Evolutionary conservation across 345 rosid species (phyloP).

Genomic region (Bruguiera sexangula): DNA sequence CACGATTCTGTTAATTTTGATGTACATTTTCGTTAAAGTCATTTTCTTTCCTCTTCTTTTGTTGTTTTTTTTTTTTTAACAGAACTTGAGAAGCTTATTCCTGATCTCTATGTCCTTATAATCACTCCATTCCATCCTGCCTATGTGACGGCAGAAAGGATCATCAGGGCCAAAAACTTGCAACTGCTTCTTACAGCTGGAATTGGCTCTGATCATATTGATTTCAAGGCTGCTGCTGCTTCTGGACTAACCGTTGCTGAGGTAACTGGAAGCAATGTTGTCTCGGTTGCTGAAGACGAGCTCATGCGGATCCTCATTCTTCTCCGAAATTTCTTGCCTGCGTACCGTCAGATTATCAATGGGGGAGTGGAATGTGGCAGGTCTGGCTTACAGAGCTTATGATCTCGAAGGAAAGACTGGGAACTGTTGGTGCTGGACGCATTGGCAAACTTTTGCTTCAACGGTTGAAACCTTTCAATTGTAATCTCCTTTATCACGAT

Average conservation of each 20-base stretch:
- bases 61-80: constrained; percentile 11
- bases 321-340: constrained; percentile 83
- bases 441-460: constrained; percentile 87
- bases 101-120: constrained; percentile 81
- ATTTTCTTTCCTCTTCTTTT: background rate
- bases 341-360: constrained; percentile 65
- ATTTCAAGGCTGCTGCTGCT: constrained; percentile 78
- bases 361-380: constrained; percentile 99
- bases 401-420: constrained; percentile 97
- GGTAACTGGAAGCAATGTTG: constrained; percentile 91
- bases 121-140: constrained; percentile 95
- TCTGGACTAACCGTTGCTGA: constrained; percentile 92
- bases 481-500: constrained; percentile 84
- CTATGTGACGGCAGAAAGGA: constrained; percentile 83
- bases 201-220: constrained; percentile 90
- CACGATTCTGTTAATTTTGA: too few species aligned
- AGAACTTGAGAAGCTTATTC: constrained; percentile 88
- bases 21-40: background rate
- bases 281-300: constrained; percentile 94
- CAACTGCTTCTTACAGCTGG: constrained; percentile 93
- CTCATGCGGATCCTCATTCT: constrained; percentile 94
- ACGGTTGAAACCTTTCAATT: constrained; percentile 83
- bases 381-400: constrained; percentile 74
- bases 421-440: constrained; percentile 88
- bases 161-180: constrained; percentile 81